A percentile compares a stretch with the other conserved stretches of the same genome.
Evolutionary conservation across 2,329 filamentous ascomycete species (phyloP).

Genomic region (Pseudophaeomoniella oleicola): DNA sequence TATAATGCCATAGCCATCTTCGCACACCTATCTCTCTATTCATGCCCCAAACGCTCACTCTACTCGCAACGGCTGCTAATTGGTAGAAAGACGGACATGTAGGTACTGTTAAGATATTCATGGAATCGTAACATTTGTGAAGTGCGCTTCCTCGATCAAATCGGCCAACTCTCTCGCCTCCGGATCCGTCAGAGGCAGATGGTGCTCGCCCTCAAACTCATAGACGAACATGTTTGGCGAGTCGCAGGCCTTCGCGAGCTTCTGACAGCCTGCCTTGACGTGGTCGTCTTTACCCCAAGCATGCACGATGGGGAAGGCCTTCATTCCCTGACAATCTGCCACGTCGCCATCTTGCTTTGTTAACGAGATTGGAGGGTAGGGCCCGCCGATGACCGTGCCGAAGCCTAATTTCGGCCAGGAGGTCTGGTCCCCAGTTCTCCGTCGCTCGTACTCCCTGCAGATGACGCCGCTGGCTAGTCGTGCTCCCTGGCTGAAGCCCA

Average conservation of each 20-base stretch:
- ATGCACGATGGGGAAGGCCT: constrained; percentile 11
- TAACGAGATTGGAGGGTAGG: constrained; percentile 12
- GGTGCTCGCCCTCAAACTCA: constrained; percentile 13
- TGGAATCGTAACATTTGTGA: too few species aligned
- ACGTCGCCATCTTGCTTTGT: constrained; percentile 3
- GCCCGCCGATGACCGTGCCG: constrained; percentile 12
- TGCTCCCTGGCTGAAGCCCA: constrained; percentile 22
- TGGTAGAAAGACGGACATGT: too few species aligned
- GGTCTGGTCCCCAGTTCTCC: constrained; percentile 1
- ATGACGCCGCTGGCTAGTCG: constrained; percentile 13
- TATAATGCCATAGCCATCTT: too few species aligned
- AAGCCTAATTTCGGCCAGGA: constrained; percentile 9
- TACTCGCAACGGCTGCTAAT: too few species aligned
- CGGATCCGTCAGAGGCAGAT: constrained; percentile 12
- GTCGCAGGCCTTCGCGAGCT: constrained; percentile 8
- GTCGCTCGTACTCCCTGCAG: constrained; percentile 12
- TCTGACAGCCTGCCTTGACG: constrained; percentile 9
- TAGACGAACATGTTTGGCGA: constrained; percentile 11
- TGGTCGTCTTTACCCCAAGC: constrained; percentile 13
- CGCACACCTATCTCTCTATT: too few species aligned
- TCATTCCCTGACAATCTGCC: constrained; percentile 8
- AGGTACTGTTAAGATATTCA: too few species aligned
- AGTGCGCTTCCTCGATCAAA: constrained; percentile 13
- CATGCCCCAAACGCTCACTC: too few species aligned
- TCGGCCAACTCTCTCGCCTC: constrained; percentile 14